These are phyloP conservation scores for Blastobotrys peoriensis DNA, from an alignment of 805 yeast species.

Conservation along the genomic window DNA sequence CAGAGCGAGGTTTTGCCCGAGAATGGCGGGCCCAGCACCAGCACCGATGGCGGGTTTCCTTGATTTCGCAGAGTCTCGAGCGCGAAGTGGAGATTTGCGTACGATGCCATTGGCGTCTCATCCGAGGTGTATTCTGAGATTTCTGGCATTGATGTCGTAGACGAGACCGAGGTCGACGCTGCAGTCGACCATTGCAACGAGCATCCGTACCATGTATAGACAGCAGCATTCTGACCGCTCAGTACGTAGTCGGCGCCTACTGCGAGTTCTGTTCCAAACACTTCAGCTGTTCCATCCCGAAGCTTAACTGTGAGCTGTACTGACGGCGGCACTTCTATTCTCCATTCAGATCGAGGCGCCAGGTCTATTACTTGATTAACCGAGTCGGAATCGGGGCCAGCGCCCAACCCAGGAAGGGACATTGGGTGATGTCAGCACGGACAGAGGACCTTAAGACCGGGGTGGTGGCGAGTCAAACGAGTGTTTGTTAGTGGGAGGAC, in stretches of 20 bases:
- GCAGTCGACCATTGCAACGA: conserved; percentile 42
- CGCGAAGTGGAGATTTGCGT: conserved; percentile 67
- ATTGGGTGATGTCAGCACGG: neutral
- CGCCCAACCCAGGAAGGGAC: conserved; percentile 5
- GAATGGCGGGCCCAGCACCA: conserved; percentile 65
- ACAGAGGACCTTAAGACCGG: neutral
- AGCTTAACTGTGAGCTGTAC: conserved; percentile 47
- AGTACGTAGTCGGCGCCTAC: conserved; percentile 56
- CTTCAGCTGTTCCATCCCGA: conserved; percentile 68
- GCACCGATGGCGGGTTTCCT: conserved; percentile 43
- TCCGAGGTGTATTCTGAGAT: conserved; percentile 54
- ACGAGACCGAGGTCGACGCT: conserved; percentile 11
- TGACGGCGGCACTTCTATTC: conserved; percentile 59
- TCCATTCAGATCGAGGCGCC: conserved; percentile 54
- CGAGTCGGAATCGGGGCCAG: neutral
- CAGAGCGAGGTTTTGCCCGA: conserved; percentile 76
- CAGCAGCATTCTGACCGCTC: conserved; percentile 46
- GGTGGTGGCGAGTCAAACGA: neutral
- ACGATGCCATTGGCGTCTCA: conserved; percentile 59
- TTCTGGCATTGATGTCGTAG: conserved; percentile 6
- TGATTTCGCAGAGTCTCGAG: conserved; percentile 49
- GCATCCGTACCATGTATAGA: conserved; percentile 64
- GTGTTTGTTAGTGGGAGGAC: neutral
- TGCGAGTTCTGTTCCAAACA: conserved; percentile 90
- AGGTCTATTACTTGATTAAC: conserved; percentile 18